Conservation (phyloP, 192 early-diverging fungal genomes). For the Phlyctochytrium planicorne region DNA sequence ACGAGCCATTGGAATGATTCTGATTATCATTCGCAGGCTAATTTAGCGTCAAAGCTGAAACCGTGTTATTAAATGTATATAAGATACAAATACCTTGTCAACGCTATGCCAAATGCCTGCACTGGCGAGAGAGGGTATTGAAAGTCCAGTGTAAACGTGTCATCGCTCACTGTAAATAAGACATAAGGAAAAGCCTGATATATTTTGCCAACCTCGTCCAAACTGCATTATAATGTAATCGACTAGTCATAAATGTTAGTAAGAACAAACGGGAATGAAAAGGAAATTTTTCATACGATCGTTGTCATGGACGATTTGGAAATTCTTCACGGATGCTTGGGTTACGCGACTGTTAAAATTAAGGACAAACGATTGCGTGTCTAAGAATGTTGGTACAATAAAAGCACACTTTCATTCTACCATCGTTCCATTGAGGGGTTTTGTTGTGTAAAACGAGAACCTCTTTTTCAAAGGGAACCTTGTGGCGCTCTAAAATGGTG, state of each 20-base stretch:
- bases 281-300: constrained; percentile 68
- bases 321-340: constrained; percentile 92
- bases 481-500: constrained; percentile 59
- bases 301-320: constrained; percentile 91
- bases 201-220: constrained; percentile 63
- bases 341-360: constrained; percentile 91
- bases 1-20: no score
- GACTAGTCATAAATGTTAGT: constrained; percentile 47
- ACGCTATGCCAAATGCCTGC: constrained; percentile 85
- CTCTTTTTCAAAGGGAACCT: constrained; percentile 52
- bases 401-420: constrained; percentile 31
- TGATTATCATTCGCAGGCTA: constrained; percentile 77
- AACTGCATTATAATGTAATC: constrained; percentile 96
- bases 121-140: constrained; percentile 87
- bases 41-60: constrained; percentile 76
- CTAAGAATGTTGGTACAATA: constrained; percentile 29
- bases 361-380: constrained; percentile 85
- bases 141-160: constrained; percentile 87
- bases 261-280: neutral
- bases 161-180: constrained; percentile 49
- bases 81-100: constrained; percentile 58
- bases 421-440: constrained; percentile 90
- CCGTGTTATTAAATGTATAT: neutral
- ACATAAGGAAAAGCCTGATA: neutral
- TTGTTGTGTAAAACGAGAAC: constrained; percentile 86